Evolutionary conservation across 345 rosid species (phyloP).

Genomic region (Cochlearia excelsa): DNA sequence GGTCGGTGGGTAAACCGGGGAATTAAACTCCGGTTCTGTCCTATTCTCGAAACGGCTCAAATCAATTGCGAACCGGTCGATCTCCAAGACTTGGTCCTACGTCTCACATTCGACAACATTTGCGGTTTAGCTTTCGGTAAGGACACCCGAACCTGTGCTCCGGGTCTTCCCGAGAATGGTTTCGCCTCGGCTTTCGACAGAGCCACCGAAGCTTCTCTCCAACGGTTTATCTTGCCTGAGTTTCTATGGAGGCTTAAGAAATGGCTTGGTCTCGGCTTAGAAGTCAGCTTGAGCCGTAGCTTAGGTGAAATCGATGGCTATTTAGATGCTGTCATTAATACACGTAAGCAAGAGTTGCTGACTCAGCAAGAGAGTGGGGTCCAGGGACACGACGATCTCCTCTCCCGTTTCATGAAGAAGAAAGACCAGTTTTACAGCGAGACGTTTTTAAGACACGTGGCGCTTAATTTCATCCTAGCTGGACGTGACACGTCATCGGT

Average conservation of each 20-base stretch:
- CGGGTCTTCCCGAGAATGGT: constrained; percentile 66
- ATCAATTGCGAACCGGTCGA: constrained; percentile 53
- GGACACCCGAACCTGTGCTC: constrained; percentile 80
- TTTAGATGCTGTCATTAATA: constrained; percentile 53
- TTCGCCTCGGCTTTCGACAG: constrained; percentile 82
- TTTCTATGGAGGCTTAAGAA: constrained; percentile 74
- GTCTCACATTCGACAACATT: constrained; percentile 91
- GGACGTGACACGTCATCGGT: constrained; percentile 98
- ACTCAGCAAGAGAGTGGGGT: constrained; percentile 49
- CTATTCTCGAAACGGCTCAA: constrained; percentile 69
- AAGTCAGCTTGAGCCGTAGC: constrained; percentile 79
- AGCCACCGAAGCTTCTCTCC: constrained; percentile 93
- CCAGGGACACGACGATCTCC: constrained; percentile 76
- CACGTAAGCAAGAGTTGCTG: constrained; percentile 71
- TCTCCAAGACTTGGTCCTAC: constrained; percentile 78
- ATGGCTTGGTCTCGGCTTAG: constrained; percentile 85
- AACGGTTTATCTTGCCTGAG: constrained; percentile 81
- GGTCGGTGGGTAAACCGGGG: constrained; percentile 88
- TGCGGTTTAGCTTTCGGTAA: constrained; percentile 95
- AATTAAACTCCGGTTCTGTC: constrained; percentile 69
- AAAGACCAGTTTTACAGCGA: constrained; percentile 67
- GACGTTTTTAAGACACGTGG: constrained; percentile 70
- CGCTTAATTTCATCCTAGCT: constrained; percentile 87
- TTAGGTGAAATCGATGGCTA: constrained; percentile 59
- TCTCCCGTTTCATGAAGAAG: constrained; percentile 85